These are phyloP conservation scores for Populus hybrid DNA, from an alignment of 441 rosid species.

Conservation along the genomic window DNA sequence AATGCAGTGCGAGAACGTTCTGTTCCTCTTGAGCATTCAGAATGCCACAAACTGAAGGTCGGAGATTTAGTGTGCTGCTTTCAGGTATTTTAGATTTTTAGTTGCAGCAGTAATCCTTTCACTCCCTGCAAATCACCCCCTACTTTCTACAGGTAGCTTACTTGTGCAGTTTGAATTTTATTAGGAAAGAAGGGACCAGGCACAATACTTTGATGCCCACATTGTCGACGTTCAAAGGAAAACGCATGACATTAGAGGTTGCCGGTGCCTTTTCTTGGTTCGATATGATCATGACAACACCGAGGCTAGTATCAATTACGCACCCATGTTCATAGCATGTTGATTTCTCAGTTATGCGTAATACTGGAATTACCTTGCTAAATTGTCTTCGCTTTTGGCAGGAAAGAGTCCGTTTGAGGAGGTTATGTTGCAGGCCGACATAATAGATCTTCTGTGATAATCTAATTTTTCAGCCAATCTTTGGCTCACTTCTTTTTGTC, in stretches of 20 bases:
- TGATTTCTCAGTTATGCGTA: neutral
- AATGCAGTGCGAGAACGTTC: conserved; percentile 55
- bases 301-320: conserved; percentile 31
- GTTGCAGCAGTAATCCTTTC: neutral
- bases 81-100: conserved; percentile 40
- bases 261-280: conserved; percentile 56
- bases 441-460: neutral
- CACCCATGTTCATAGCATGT: neutral
- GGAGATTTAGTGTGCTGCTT: conserved; percentile 63
- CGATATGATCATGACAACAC: conserved; percentile 48
- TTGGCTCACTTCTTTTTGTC: neutral
- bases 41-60: conserved; percentile 47
- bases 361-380: neutral
- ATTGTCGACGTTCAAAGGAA: conserved; percentile 45
- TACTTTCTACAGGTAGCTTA: neutral
- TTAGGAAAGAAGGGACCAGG: conserved; percentile 61
- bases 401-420: neutral
- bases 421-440: neutral
- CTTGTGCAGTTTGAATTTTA: neutral
- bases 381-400: neutral
- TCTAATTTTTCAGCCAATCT: neutral
- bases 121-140: neutral
- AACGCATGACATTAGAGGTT: conserved; percentile 64
- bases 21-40: conserved; percentile 53
- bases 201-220: conserved; percentile 55